Conservation (phyloP, 1,139 yeast species). For the Kodamaea derodonti region DNA sequence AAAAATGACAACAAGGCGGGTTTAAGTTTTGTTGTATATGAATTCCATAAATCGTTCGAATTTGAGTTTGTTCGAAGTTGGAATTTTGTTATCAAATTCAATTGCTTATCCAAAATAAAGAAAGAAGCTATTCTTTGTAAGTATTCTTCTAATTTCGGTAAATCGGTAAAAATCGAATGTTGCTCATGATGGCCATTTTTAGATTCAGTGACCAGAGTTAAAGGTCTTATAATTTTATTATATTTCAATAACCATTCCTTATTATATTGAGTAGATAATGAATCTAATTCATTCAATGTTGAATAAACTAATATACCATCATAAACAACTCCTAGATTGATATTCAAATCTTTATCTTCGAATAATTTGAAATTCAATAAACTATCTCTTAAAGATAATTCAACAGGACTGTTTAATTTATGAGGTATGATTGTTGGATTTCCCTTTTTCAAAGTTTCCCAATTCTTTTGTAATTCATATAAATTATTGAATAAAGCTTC, state of each 20-base stretch:
- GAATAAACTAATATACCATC: conserved; percentile 83
- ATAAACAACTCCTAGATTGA: conserved; percentile 66
- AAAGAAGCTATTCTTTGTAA: conserved; percentile 70
- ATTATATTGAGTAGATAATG: conserved; percentile 58
- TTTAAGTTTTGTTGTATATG: conserved; percentile 54
- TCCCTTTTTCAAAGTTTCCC: conserved; percentile 43
- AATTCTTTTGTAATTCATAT: conserved; percentile 50
- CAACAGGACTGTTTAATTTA: conserved; percentile 83
- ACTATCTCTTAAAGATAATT: conserved; percentile 64
- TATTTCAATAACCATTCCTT: conserved; percentile 75
- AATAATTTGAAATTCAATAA: conserved; percentile 43
- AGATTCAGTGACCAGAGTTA: conserved; percentile 29
- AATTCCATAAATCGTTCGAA: conserved; percentile 77
- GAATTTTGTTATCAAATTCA: conserved; percentile 55
- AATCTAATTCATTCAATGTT: conserved; percentile 62
- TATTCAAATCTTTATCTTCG: conserved; percentile 40
- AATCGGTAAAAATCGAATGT: conserved; percentile 15
- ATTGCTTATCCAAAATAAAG: conserved; percentile 68
- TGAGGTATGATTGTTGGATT: conserved; percentile 47
- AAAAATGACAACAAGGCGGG: conserved; percentile 47
- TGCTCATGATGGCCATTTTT: conserved; percentile 9
- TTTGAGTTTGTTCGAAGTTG: conserved; percentile 52
- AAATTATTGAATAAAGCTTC: conserved; percentile 53
- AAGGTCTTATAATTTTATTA: conserved; percentile 67
- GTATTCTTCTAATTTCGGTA: conserved; percentile 48